Evolutionary conservation across 169 alveolate species (phyloP).

Genomic region (Cryptosporidium baileyi): DNA sequence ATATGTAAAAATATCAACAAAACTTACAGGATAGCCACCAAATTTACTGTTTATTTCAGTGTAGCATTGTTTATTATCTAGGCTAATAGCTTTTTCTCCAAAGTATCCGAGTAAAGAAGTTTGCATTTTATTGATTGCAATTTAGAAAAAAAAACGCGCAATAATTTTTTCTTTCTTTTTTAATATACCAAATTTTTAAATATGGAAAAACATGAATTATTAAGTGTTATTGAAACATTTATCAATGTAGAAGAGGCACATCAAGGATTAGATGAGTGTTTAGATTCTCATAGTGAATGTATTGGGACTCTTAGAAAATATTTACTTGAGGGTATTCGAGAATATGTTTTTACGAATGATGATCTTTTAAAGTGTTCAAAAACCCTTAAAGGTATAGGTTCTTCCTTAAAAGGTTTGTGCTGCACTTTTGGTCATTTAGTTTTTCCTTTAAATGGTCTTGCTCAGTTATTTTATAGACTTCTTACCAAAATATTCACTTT

Average conservation of each 20-base stretch:
- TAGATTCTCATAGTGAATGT: constrained; percentile 68
- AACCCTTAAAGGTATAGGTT: constrained; percentile 20
- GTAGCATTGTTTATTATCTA: background rate
- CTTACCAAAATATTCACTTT: constrained; percentile 1
- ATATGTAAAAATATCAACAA: background rate
- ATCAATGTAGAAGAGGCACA: constrained; percentile 17
- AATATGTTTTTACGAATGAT: constrained; percentile 21
- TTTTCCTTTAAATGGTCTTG: constrained; percentile 56
- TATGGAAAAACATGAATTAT: background rate
- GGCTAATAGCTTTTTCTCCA: background rate
- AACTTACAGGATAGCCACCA: constrained; percentile 63
- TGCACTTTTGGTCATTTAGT: constrained; percentile 34
- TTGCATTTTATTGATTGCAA: background rate
- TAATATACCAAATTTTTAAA: background rate
- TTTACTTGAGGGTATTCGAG: constrained; percentile 50
- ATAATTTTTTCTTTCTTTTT: too few species aligned
- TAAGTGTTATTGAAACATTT: constrained; percentile 15
- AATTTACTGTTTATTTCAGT: background rate
- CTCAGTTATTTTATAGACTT: constrained; percentile 41
- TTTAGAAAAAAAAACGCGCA: background rate
- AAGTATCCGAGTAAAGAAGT: constrained; percentile 19
- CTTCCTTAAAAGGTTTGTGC: constrained; percentile 41
- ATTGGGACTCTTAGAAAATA: constrained; percentile 59
- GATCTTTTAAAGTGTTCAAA: background rate
- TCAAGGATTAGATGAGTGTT: constrained; percentile 36